phyloP scores from a whole-genome alignment of 2,329 filamentous ascomycete genomes.

The Aspergillus felis region DNA sequence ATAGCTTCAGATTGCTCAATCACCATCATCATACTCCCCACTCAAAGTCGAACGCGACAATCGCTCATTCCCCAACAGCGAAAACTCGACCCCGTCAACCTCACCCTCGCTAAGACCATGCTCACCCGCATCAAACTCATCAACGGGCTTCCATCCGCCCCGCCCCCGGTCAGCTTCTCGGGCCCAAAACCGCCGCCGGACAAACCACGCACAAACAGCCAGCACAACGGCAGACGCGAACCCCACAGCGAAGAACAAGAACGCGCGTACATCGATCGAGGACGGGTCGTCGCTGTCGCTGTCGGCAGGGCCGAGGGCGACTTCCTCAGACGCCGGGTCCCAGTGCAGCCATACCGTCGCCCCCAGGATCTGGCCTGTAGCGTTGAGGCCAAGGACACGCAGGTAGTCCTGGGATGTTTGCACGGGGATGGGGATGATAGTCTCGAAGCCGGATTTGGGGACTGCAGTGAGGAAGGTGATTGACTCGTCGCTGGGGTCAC shows the following conservation, averaged over 20 bases:
- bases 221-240: slow-evolving; percentile 1
- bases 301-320: slow-evolving; percentile 2
- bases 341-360: slow-evolving; percentile 16
- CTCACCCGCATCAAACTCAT: slow-evolving; percentile 5
- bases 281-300: not conserved
- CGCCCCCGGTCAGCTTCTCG: not conserved
- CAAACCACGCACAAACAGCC: not conserved
- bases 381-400: slow-evolving; percentile 21
- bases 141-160: slow-evolving; percentile 4
- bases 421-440: slow-evolving; percentile 19
- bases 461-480: slow-evolving; percentile 18
- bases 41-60: not conserved
- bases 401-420: slow-evolving; percentile 10
- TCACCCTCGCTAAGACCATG: slow-evolving; percentile 11
- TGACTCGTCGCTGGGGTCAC: not conserved
- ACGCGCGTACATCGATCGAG: not conserved
- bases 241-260: slow-evolving; percentile 3
- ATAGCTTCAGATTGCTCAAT: not conserved
- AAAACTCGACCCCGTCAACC: slow-evolving; percentile 9
- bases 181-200: not conserved
- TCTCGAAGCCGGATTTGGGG: slow-evolving; percentile 27
- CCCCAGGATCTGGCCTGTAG: slow-evolving; percentile 16
- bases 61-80: slow-evolving; percentile 7
- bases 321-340: slow-evolving; percentile 14
- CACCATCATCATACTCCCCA: not conserved